These are phyloP conservation scores for Candida insectorum DNA, from an alignment of 805 yeast genomes.

Conservation along the genomic window DNA sequence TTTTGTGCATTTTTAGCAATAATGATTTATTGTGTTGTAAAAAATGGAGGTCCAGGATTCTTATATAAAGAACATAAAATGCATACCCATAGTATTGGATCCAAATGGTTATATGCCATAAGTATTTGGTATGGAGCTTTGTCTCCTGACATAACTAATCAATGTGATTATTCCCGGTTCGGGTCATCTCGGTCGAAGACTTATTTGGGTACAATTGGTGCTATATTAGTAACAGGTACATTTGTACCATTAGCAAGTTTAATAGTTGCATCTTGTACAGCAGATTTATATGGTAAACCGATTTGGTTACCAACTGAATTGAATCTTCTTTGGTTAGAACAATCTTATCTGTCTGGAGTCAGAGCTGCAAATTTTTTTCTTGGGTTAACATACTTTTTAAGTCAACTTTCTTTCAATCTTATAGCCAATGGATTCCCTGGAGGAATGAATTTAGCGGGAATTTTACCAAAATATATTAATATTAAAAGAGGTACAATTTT, in stretches of 20 bases:
- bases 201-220: constrained; percentile 22
- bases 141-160: constrained; percentile 37
- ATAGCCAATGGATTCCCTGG: constrained; percentile 52
- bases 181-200: constrained; percentile 1
- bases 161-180: constrained; percentile 40
- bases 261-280: constrained; percentile 42
- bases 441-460: constrained; percentile 50
- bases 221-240: constrained; percentile 37
- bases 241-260: constrained; percentile 47
- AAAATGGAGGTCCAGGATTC: constrained; percentile 28
- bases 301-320: constrained; percentile 48
- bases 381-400: constrained; percentile 24
- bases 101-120: constrained; percentile 41
- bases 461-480: constrained; percentile 42
- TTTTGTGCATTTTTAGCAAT: constrained; percentile 38
- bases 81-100: constrained; percentile 24
- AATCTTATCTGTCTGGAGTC: constrained; percentile 31
- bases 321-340: constrained; percentile 36
- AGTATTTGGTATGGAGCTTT: constrained; percentile 35
- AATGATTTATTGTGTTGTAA: constrained; percentile 21
- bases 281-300: constrained; percentile 30
- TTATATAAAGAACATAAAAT: constrained; percentile 6
- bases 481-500: constrained; percentile 43
- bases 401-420: constrained; percentile 34
- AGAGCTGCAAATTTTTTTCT: constrained; percentile 50